A percentile compares a stretch with the other conserved stretches of the same genome.
phyloP scores from a whole-genome alignment of 2,329 filamentous ascomycete genomes.

The Monosporascus sp. region DNA sequence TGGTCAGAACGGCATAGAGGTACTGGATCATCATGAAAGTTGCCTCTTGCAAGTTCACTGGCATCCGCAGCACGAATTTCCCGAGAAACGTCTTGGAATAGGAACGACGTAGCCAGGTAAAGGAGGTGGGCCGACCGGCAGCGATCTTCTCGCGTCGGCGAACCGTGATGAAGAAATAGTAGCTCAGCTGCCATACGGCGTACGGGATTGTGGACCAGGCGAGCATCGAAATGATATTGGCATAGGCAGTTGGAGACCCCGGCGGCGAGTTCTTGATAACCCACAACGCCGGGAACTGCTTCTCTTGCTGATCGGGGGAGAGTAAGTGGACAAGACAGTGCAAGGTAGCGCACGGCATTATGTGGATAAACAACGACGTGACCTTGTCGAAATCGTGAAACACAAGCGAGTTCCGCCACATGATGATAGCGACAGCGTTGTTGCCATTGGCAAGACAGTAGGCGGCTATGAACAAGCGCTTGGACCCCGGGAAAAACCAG shows the following conservation, averaged over 20 bases:
- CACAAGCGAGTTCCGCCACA: constrained; percentile 98
- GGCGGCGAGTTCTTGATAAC: constrained; percentile 65
- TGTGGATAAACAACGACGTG: constrained; percentile 96
- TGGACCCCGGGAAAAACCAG: constrained; percentile 87
- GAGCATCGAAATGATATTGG: constrained; percentile 75
- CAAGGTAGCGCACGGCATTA: constrained; percentile 93
- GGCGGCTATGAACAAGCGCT: constrained; percentile 83
- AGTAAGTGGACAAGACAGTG: constrained; percentile 89
- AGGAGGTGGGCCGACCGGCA: constrained; percentile 89
- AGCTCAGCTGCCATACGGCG: constrained; percentile 83
- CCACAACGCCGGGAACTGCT: constrained; percentile 79
- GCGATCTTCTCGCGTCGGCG: constrained; percentile 94
- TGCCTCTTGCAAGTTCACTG: constrained; percentile 70
- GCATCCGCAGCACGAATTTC: constrained; percentile 74
- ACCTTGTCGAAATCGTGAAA: constrained; percentile 99
- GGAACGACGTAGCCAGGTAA: constrained; percentile 91
- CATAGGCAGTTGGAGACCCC: constrained; percentile 75
- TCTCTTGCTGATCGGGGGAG: constrained; percentile 56
- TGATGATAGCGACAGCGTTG: constrained; percentile 94
- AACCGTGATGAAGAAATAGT: constrained; percentile 94
- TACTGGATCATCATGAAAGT: constrained; percentile 98
- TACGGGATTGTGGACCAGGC: constrained; percentile 93
- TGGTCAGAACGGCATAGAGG: constrained; percentile 80
- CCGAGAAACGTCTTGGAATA: constrained; percentile 90
- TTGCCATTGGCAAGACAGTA: constrained; percentile 95